Evolutionary conservation across 2,329 filamentous ascomycete species (phyloP).

Genomic region (Monosporascus cannonballus): DNA sequence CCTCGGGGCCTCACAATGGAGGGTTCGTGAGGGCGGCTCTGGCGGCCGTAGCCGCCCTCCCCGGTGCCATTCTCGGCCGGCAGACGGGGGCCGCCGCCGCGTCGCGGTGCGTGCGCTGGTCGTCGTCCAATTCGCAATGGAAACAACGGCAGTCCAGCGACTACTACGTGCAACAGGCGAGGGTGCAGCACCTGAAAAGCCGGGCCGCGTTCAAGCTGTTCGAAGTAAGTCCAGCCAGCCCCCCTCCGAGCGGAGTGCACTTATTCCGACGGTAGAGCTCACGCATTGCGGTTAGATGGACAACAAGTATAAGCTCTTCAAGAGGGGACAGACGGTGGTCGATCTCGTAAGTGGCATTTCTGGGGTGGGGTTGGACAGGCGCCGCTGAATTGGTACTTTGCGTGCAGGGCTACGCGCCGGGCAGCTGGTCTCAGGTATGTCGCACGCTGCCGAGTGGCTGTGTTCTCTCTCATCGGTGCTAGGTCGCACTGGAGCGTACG

Average conservation of each 20-base stretch:
- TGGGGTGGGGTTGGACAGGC: conserved; percentile 5
- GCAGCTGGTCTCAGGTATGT: conserved; percentile 62
- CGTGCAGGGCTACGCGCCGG: conserved; percentile 66
- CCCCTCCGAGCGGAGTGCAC: not conserved
- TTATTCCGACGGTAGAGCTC: not conserved
- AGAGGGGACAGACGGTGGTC: conserved; percentile 74
- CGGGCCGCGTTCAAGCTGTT: conserved; percentile 90
- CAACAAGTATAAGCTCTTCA: conserved; percentile 73
- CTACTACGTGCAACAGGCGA: conserved; percentile 66
- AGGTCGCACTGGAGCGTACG: conserved; percentile 79
- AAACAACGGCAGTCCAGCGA: conserved; percentile 73
- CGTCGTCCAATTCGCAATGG: conserved; percentile 70
- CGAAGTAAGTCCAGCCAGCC: conserved; percentile 49
- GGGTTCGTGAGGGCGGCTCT: conserved; percentile 13
- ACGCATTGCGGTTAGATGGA: conserved; percentile 58
- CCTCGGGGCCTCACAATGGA: conserved; percentile 19
- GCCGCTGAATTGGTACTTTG: not conserved
- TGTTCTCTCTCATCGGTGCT: conserved; percentile 10
- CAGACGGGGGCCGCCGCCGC: not conserved
- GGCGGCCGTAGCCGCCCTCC: conserved; percentile 3
- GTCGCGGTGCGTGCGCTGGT: conserved; percentile 15
- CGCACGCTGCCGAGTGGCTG: not conserved
- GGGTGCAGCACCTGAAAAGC: conserved; percentile 75
- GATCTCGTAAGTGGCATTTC: conserved; percentile 61
- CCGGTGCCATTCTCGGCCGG: not conserved